Evolutionary conservation across 108 stramenopile species (phyloP), one percentile per base, ranked within the genome.

Genomic region (Nitzschia sp.): DNA sequence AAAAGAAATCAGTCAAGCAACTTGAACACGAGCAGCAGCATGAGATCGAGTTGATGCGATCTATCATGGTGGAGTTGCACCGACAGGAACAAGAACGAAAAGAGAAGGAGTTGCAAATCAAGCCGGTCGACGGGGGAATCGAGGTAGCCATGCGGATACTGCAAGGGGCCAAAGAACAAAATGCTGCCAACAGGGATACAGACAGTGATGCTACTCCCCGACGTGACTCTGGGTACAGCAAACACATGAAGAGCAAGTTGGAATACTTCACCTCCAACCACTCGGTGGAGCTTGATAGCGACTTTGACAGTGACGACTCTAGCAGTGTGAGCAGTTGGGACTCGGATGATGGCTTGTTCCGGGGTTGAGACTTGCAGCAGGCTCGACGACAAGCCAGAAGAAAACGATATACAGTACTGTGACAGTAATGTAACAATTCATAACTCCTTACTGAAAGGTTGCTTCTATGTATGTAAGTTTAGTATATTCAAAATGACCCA

Each of bases 281-380:
- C 38, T 58, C 57, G 0, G 57, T 40, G 6, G 46, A 15, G 3
- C 14, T 48, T 1, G 14, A 15, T 15, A 25, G 24, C 2, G n/a
- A 20, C 19, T n/a, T n/a, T 37, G 34, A 37, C 19, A 41, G 39
- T 26, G 39, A 41, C 14, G 57, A 58, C 39, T 25, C 24, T 20
- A 58, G 57, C 39, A 58, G 57, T 39, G 57, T 58, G 2, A 58
- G 57, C 38, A 58, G 57, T 7, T 58, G 57, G 57, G 38, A 58
- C 14, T 58, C 57, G 1, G 57, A 58, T 39, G 57, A 58, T 19
- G 57, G 57, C 34, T 41, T 58, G n/a, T 58, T 58, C 19, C 57
- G 57, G 39, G 57, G 57, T n/a, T 58, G 19, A 58, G 1, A 6
- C 2, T 2, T 15, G 6, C 46, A 6, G 14, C 17, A 17, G 43